Base-by-base conservation (phyloP, 495 filamentous ascomycete genomes). In the Penicillium malachiteum region DNA sequence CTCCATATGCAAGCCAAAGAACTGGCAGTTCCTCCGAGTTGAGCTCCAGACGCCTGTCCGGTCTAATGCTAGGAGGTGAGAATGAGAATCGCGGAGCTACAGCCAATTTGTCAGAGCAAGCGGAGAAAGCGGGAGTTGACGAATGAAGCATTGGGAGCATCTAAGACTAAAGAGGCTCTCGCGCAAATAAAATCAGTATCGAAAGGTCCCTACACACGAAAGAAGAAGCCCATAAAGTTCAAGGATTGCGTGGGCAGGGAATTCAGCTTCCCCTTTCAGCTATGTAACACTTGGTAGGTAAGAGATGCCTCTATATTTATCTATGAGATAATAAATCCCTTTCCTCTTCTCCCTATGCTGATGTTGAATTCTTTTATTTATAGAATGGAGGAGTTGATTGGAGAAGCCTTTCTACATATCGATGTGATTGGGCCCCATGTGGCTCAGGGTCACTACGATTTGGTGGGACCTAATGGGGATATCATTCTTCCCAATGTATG, bases 401-500 rank as follows among this genome's bases (percentile, higher is more conserved):
- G 87, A 62, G 88, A 94, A 77, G 90, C 90, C 17, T 96, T 96
- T 64, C 71, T 90, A 42, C 89, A 94, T 59, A 88, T 96, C 42
- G 90, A 92, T 38, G 81, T 87, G 10, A 86, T 93, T 56, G 89
- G 89, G 7, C 86, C 85, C 38, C 89, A 92, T 63, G 91, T 96
- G 14, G 87, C 86, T 41, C 83, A 90, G 48, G 89, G 89, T 1
- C 89, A 92, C 65, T 96, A 92, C 70, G 91, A 96, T 67, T 75
- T 96, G 35, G 80, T 90, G 14, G 89, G 88, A 2, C 90, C 90
- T 1, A 86, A 93, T 65, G 88, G 87, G 52, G 89, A 93, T 60
- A 94, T 96, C 59, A 91, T 96, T 58, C 84, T 96, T 17, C 90
- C 90, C 7, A 83, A 89, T 56, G 84, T 94, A 8, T 96, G 90